These are phyloP conservation scores for Kwoniella dejecticola DNA, from an alignment of 768 basidiomycete species.

Conservation along the genomic window DNA sequence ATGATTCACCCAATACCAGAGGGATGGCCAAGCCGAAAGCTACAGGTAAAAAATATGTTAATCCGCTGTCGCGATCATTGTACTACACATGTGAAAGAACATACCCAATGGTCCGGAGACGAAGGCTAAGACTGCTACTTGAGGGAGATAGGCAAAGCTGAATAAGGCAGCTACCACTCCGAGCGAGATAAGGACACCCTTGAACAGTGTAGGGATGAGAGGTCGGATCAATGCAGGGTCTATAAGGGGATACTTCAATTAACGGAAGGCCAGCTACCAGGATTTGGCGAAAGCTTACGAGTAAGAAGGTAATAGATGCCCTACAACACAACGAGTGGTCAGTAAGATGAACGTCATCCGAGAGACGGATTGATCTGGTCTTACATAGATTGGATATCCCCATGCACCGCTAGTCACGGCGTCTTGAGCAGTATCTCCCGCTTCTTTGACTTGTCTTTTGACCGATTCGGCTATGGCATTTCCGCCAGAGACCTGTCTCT, in stretches of 20 bases:
- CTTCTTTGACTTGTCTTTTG: slow-evolving; percentile 45
- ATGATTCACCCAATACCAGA: slow-evolving; percentile 59
- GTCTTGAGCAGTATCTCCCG: slow-evolving; percentile 36
- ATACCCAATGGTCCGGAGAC: slow-evolving; percentile 67
- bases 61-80: not conserved
- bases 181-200: slow-evolving; percentile 42
- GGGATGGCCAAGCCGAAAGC: slow-evolving; percentile 62
- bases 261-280: not conserved
- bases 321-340: slow-evolving; percentile 14
- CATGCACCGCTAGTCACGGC: slow-evolving; percentile 51
- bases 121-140: slow-evolving; percentile 66
- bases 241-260: not conserved
- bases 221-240: slow-evolving; percentile 41
- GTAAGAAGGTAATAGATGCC: slow-evolving; percentile 49
- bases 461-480: slow-evolving; percentile 33
- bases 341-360: not conserved
- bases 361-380: slow-evolving; percentile 13
- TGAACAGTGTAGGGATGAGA: slow-evolving; percentile 48
- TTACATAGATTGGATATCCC: slow-evolving; percentile 50
- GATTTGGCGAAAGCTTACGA: slow-evolving; percentile 33
- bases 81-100: slow-evolving; percentile 8
- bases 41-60: slow-evolving; percentile 17
- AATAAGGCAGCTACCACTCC: slow-evolving; percentile 58
- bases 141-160: slow-evolving; percentile 63
- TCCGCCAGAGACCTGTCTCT: slow-evolving; percentile 5